Evolutionary conservation across 169 alveolate genomes (phyloP).

Genomic region (Cryptosporidium sp.): DNA sequence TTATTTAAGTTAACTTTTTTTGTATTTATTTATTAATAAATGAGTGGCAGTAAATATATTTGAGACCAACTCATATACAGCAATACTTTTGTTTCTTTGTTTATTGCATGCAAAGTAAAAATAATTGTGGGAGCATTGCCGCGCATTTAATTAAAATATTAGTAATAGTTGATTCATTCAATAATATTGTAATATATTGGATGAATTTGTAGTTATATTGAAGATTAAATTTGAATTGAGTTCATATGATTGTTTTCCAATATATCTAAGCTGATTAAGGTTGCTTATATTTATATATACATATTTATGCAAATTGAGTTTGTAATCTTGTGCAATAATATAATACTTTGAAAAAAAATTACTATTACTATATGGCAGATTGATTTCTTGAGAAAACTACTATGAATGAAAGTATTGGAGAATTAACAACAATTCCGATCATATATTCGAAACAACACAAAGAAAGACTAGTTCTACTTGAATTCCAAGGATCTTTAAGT

Average conservation of each 20-base stretch:
- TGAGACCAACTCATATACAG: not conserved
- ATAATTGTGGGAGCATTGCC: not conserved
- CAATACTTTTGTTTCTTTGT: not conserved
- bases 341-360: not conserved
- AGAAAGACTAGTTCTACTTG: slow-evolving; percentile 22
- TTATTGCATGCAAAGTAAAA: not conserved
- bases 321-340: not conserved
- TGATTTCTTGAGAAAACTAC: not conserved
- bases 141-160: not conserved
- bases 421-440: not conserved
- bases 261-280: too few species aligned
- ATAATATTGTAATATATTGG: not conserved
- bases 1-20: too few species aligned
- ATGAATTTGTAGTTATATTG: too few species aligned
- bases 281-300: too few species aligned
- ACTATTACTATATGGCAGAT: not conserved
- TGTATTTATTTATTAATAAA: too few species aligned
- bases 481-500: slow-evolving; percentile 44
- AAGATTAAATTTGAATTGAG: too few species aligned
- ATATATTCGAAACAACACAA: not conserved
- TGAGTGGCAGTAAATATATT: too few species aligned
- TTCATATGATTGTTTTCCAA: not conserved
- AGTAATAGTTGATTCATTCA: too few species aligned
- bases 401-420: not conserved
- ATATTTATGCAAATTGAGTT: too few species aligned